Base-by-base conservation (phyloP, 306 rosid species). In the Parietaria judaica region DNA sequence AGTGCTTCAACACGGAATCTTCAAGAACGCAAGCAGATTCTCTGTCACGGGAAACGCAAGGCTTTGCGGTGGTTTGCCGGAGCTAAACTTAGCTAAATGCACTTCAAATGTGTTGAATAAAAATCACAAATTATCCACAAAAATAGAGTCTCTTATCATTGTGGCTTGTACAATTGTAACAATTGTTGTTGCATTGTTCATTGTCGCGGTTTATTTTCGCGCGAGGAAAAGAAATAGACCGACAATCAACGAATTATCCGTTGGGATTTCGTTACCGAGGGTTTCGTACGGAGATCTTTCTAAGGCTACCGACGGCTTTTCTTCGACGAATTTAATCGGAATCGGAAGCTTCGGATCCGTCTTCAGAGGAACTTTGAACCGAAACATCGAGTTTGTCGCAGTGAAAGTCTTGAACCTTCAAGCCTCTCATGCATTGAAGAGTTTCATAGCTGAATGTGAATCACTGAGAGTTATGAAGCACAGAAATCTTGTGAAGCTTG, bases 331-430 rank as follows among this genome's bases (percentile, higher is more conserved):
- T 60, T 52, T 72, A 37, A 56, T 72, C 56, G 81, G 81, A 31
- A 34, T n/a, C 10, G 78, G 78, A n/a, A 52, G 65, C 48, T 72
- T 72, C 34, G 77, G 74, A 16, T 61, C 64, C 41, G 76, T 70
- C 10, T 76, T 71, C 44, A 71, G 41, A n/a, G 77, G 76, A 67
- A 46, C 53, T 4, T 49, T 49, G 64, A 36, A 62, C 12, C 13
- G 49, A 44, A 51, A 58, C 36, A n/a, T n/a, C n/a, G 54, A 56
- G 63, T 16, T 8, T 57, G 67, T 76, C 15, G 74, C 77, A 3
- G 51, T 76, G 23, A 76, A 71, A 54, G 71, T 76, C 9, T 63
- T 76, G 43, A 64, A 72, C 7, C 45, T 58, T 45, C 57, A 72
- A 3, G 31, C 4, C 14, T 36, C 56, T 43, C 38, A 45, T 51